Percentiles rank a stretch among this genome's conserved stretches.
Conservation (phyloP, 495 filamentous ascomycete species). For the Cercophora samala region DNA sequence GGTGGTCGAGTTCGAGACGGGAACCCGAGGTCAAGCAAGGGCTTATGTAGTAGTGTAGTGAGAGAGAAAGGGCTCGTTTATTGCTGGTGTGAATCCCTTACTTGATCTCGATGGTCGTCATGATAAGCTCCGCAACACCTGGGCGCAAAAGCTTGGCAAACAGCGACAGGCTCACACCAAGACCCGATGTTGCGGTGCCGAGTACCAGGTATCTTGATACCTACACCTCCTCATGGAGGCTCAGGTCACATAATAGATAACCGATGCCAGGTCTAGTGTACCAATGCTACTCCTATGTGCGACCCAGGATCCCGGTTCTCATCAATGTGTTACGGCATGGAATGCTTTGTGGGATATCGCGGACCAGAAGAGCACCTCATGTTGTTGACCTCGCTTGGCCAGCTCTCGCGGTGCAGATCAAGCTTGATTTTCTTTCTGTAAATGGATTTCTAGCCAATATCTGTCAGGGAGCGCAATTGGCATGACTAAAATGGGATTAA, state of each 20-base stretch:
- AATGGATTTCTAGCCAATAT: too few relatives aligned
- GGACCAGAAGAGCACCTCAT: background rate
- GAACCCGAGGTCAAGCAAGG: too few relatives aligned
- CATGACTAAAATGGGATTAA: background rate
- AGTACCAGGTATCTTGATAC: background rate
- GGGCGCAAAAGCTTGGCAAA: background rate
- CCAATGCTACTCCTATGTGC: background rate
- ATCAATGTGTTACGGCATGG: background rate
- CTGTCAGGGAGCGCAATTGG: background rate
- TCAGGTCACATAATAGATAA: background rate
- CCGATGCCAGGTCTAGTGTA: background rate
- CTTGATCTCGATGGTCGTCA: background rate
- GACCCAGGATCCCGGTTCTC: constrained; percentile 9
- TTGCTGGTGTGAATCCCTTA: background rate
- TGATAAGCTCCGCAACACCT: background rate
- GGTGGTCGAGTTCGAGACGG: too few relatives aligned
- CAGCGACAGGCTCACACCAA: background rate
- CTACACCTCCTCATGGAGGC: background rate
- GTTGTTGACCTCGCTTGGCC: background rate
- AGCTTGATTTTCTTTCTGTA: too few relatives aligned
- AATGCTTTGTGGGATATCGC: background rate
- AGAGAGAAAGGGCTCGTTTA: background rate
- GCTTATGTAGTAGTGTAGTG: too few relatives aligned
- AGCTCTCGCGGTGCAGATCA: background rate
- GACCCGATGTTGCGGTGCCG: background rate